Evolutionary conservation across 2,329 filamentous ascomycete genomes (phyloP), one percentile per base, ranked within the genome.

Genomic region (Neobulgaria alba): DNA sequence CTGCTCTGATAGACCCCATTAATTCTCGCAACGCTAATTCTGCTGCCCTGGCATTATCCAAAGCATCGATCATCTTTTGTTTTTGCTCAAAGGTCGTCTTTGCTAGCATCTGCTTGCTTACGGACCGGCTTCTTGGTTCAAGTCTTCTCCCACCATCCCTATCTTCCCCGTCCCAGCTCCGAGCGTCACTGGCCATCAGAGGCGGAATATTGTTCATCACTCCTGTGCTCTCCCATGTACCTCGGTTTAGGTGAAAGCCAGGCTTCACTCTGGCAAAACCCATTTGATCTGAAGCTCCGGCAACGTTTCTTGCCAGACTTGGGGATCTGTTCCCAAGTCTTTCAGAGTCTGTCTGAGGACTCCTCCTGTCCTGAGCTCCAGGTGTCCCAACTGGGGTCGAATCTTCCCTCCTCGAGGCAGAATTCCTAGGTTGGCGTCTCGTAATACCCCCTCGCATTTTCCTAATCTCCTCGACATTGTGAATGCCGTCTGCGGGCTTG

Each of bases 381-480:
- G 68, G 72, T 33, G 67, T 79, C 18, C 65, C 66, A 1, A 64
- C 62, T 3, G 74, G 75, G 12, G 78, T 80, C n/a, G 77, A 79
- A 29, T 68, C 68, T 40, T 81, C 77, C 44, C 76, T 56, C 40
- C 50, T 57, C 23, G 48, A 52, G 10, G 74, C 64, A 2, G 79
- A 79, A 42, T 73, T 77, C 54, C 85, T 76, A 2, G 86, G 80
- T 59, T 95, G 87, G 45, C 90, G 75, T 49, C 90, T 73, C 18
- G 90, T 96, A 61, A 96, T 94, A 46, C 78, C 75, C 33, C 86
- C 85, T 39, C 90, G 78, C 56, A 94, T 68, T 62, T 83, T 85
- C 52, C 77, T 75, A 56, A 96, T 96, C 62, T 86, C 85, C 5
- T 90, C 85, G 43, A 95, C 85, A 66, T 94, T 73, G 63, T 96